phyloP scores from a whole-genome alignment of 2,329 filamentous ascomycete species.

The Penicillium janthinellum region DNA sequence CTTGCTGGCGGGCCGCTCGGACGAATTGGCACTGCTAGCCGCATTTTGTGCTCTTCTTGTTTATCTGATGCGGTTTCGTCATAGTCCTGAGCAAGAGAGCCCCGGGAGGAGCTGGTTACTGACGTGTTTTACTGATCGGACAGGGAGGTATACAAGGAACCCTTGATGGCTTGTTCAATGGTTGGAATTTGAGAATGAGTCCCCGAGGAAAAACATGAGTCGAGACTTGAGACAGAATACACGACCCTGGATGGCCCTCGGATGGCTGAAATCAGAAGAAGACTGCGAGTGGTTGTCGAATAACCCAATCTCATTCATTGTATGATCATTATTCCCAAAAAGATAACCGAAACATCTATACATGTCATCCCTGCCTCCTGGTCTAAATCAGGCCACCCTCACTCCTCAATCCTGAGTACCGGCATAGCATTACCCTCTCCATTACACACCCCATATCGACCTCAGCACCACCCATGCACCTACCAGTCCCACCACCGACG shows the following conservation, averaged over 20 bases:
- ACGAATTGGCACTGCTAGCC: background rate
- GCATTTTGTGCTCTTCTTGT: slow-evolving; percentile 5
- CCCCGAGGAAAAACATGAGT: background rate
- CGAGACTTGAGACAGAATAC: background rate
- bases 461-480: slow-evolving; percentile 47
- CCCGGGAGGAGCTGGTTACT: background rate
- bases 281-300: background rate
- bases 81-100: background rate
- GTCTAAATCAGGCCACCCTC: background rate
- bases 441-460: slow-evolving; percentile 34
- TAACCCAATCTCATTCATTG: background rate
- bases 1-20: background rate
- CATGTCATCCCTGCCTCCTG: background rate
- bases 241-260: background rate
- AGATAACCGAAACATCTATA: background rate
- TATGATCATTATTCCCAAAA: background rate
- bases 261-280: background rate
- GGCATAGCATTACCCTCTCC: background rate
- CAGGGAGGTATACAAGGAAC: no score
- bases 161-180: no score
- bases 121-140: background rate
- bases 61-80: background rate
- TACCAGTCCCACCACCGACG: slow-evolving; percentile 40
- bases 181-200: background rate
- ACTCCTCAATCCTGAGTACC: background rate